Evolutionary conservation across 192 early-diverging fungal species (phyloP).

Genomic region (Backusella psychrophila): DNA sequence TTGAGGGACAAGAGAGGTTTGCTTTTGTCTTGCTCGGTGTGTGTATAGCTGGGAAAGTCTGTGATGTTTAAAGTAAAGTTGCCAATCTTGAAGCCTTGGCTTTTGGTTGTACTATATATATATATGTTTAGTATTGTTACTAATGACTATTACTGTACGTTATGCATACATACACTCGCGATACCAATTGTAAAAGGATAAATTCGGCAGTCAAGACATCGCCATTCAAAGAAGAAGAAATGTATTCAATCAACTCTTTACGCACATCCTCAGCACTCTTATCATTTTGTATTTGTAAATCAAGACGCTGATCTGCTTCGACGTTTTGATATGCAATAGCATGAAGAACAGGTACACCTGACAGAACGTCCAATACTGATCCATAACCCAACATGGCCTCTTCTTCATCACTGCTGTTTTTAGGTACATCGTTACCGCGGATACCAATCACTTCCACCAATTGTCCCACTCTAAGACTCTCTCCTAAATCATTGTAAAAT

Average conservation of each 20-base stretch:
- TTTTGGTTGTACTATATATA: slow-evolving; percentile 40
- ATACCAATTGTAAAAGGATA: slow-evolving; percentile 66
- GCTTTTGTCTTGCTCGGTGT: neutral
- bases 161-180: slow-evolving; percentile 49
- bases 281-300: neutral
- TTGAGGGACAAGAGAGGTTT: neutral
- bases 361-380: neutral
- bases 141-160: neutral
- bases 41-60: slow-evolving; percentile 36
- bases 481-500: slow-evolving; percentile 29
- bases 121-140: neutral
- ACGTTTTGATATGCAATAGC: slow-evolving; percentile 47
- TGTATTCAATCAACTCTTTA: slow-evolving; percentile 47
- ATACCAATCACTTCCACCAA: slow-evolving; percentile 70
- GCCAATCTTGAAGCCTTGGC: slow-evolving; percentile 56
- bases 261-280: slow-evolving; percentile 28
- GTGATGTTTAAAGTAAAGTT: slow-evolving; percentile 68
- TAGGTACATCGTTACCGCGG: slow-evolving; percentile 21
- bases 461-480: slow-evolving; percentile 52
- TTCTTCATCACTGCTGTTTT: neutral
- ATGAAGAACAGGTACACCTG: slow-evolving; percentile 43
- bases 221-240: slow-evolving; percentile 55
- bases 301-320: slow-evolving; percentile 1
- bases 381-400: neutral
- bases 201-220: slow-evolving; percentile 69